A percentile compares a stretch with the other conserved stretches of the same genome.
Conservation (phyloP, 2,329 filamentous ascomycete species). For the Aspergillus luchuensis region DNA sequence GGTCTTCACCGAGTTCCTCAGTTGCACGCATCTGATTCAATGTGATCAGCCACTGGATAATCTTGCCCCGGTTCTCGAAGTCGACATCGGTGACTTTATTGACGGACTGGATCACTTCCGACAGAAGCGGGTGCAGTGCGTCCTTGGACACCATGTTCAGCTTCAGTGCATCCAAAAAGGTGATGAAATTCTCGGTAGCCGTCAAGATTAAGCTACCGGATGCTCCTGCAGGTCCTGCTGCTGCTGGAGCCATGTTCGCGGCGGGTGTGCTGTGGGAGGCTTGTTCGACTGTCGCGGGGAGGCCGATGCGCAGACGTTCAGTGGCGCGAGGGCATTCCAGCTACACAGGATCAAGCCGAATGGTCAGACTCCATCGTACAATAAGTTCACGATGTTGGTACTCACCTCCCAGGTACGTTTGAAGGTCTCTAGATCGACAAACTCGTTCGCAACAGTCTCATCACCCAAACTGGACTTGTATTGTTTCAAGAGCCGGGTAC, state of each 20-base stretch:
- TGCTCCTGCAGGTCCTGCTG: slow-evolving; percentile 37
- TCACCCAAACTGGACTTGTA: slow-evolving; percentile 93
- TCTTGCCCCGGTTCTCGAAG: slow-evolving; percentile 94
- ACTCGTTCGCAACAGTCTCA: slow-evolving; percentile 84
- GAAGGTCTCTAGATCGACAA: slow-evolving; percentile 86
- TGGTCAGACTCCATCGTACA: slow-evolving; percentile 5
- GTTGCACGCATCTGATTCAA: slow-evolving; percentile 97
- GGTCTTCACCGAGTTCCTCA: slow-evolving; percentile 83
- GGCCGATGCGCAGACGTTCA: slow-evolving; percentile 85
- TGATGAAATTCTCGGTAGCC: slow-evolving; percentile 98
- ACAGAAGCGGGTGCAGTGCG: slow-evolving; percentile 89
- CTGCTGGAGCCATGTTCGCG: slow-evolving; percentile 40
- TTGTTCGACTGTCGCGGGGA: slow-evolving; percentile 78
- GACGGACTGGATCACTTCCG: slow-evolving; percentile 94
- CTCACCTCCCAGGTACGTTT: slow-evolving; percentile 88
- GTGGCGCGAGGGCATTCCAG: slow-evolving; percentile 93
- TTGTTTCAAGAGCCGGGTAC: slow-evolving; percentile 88
- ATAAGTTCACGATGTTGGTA: slow-evolving; percentile 23
- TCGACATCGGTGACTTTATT: slow-evolving; percentile 96
- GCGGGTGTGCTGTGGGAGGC: slow-evolving; percentile 54
- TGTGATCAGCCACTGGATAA: slow-evolving; percentile 96
- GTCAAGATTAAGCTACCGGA: slow-evolving; percentile 75
- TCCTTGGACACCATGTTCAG: slow-evolving; percentile 92
- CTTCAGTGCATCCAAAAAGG: slow-evolving; percentile 90
- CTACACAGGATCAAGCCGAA: slow-evolving; percentile 48